Evolutionary conservation across 2,329 filamentous ascomycete species (phyloP).

Genomic region (Diaporthe citrichinensis): DNA sequence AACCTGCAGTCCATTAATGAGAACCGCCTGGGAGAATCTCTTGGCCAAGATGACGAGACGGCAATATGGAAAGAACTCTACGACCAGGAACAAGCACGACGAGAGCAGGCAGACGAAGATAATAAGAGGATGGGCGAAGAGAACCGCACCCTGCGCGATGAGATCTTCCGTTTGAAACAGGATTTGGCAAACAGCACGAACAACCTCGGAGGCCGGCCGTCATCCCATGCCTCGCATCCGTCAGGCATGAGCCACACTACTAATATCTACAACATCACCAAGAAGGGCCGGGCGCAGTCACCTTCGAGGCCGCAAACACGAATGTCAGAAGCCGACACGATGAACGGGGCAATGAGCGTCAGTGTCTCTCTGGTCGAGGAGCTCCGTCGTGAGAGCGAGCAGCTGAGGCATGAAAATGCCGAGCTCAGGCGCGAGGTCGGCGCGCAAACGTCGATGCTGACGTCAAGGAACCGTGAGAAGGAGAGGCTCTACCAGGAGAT

Average conservation of each 20-base stretch:
- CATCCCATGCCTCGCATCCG: slow-evolving; percentile 29
- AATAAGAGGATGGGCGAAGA: slow-evolving; percentile 86
- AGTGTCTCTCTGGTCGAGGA: slow-evolving; percentile 81
- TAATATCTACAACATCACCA: slow-evolving; percentile 76
- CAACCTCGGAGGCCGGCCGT: slow-evolving; percentile 42
- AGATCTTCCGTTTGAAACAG: slow-evolving; percentile 81
- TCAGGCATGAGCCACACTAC: slow-evolving; percentile 68
- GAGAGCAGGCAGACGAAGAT: slow-evolving; percentile 93
- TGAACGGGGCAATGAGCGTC: slow-evolving; percentile 65
- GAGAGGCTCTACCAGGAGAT: slow-evolving; percentile 97
- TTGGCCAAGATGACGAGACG: slow-evolving; percentile 53
- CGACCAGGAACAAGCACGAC: slow-evolving; percentile 89
- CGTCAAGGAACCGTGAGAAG: slow-evolving; percentile 94
- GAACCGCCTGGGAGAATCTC: slow-evolving; percentile 51
- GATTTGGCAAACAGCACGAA: slow-evolving; percentile 59
- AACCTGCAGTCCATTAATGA: slow-evolving; percentile 72
- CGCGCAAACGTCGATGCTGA: slow-evolving; percentile 97
- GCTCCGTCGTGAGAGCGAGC: slow-evolving; percentile 75
- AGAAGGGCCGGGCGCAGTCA: slow-evolving; percentile 63
- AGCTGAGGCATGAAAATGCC: slow-evolving; percentile 91
- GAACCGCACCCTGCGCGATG: slow-evolving; percentile 85
- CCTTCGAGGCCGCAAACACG: slow-evolving; percentile 65
- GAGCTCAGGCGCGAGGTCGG: slow-evolving; percentile 93
- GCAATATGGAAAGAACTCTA: slow-evolving; percentile 68
- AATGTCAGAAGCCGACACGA: slow-evolving; percentile 65